Conservation (phyloP, 371 early-diverging fungal species). For the Nematocida sp. region DNA sequence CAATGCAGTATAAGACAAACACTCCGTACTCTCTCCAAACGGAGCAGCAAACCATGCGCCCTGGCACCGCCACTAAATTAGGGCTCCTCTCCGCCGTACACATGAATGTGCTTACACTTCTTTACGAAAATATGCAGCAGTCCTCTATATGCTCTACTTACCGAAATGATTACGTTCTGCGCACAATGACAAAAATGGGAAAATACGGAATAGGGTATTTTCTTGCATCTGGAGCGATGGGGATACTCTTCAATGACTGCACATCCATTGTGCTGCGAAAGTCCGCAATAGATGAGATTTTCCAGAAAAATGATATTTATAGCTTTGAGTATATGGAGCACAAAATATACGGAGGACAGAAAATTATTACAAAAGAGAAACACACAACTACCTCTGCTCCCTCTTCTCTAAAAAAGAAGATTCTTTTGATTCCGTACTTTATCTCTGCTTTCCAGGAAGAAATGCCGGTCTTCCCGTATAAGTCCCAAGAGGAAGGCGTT, state of each 20-base stretch:
- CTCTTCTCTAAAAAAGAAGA: constrained; percentile 10
- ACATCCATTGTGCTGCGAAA: constrained; percentile 38
- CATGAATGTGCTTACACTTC: constrained; percentile 10
- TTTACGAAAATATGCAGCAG: background rate
- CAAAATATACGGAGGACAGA: constrained; percentile 41
- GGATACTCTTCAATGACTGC: constrained; percentile 45
- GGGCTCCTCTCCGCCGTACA: constrained; percentile 42
- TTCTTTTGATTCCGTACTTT: constrained; percentile 25
- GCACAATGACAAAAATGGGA: constrained; percentile 21
- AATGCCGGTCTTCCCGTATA: background rate
- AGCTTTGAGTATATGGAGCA: constrained; percentile 48
- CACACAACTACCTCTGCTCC: background rate
- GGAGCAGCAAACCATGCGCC: too few relatives aligned
- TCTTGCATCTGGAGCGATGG: constrained; percentile 23
- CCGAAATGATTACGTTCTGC: constrained; percentile 15
- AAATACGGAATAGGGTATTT: constrained; percentile 46
- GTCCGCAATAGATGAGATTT: background rate
- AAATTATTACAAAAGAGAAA: constrained; percentile 47
- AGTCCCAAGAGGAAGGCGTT: background rate
- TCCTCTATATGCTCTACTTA: background rate
- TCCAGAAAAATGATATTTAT: background rate
- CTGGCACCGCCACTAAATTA: background rate
- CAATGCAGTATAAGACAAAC: too few relatives aligned
- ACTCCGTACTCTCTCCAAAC: background rate
- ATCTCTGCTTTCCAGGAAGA: background rate